Base-by-base conservation (phyloP, 306 rosid species). In the Adenanthera pavonina region DNA sequence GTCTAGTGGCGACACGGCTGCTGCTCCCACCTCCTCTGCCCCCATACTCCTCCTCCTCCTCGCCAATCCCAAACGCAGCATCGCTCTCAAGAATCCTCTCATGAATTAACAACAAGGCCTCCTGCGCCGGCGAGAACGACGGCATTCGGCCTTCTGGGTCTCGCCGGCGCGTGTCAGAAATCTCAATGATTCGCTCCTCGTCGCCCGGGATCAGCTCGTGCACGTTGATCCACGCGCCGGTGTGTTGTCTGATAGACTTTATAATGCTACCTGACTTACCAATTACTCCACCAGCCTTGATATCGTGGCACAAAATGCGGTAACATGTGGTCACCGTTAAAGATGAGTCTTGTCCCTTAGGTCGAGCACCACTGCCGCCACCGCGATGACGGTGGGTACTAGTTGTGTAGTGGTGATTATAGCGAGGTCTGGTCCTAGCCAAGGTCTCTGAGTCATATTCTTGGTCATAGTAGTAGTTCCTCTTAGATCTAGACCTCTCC, bases 181-280 rank as follows among this genome's bases (percentile, higher is more conserved):
- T 90, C 89, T 96, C 99, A 51, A 96, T 93, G 75, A 96, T 92
- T 38, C 99, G 84, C 92, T 93, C 99, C 83, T 96, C 99, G 15
- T 96, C 99, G 0, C 98, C 97, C 0, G 92, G 83, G 7, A 90
- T 80, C 59, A 94, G 94, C 90, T 96, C 99, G 78, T 92, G 98
- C 74, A 96, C 92, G 94, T 93, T 96, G 91, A 96, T 92, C 99
- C 98, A 96, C 86, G 99, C 99, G 81, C 99, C 98, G 76, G 99
- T 96, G 83, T 90, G 98, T 74, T 96, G 99, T 75, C 99, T 85
- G 30, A 96, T 96, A 48, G 97, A 89, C 94, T 96, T 96, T 57
- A 96, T 96, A 8, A 96, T 92, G 74, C 91, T 89, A 20, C 99
- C 99, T 8, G 99, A 93, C 92, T 96, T 96, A 61, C 99, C 99